Conservation (phyloP, 2,329 filamentous ascomycete genomes). For the Fusarium piperis region DNA sequence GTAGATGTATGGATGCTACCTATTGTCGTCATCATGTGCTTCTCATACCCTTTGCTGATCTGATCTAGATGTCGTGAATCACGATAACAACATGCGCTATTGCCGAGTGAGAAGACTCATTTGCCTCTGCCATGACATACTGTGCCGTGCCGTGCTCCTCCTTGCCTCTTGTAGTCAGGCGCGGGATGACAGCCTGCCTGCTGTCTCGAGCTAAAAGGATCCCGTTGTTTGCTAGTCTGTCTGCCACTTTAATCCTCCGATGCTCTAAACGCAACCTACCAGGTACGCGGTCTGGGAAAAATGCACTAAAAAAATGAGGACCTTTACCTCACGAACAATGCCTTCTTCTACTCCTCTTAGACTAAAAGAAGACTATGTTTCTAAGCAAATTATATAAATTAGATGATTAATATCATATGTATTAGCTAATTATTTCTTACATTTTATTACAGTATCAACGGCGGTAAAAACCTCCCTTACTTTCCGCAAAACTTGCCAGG, state of each 20-base stretch:
- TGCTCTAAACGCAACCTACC: background rate
- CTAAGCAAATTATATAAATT: no score
- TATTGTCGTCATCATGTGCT: slow-evolving; percentile 1
- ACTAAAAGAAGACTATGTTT: no score
- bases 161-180: background rate
- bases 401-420: no score
- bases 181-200: background rate
- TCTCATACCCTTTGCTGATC: slow-evolving; percentile 7
- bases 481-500: background rate
- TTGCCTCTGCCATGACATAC: background rate
- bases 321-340: no score
- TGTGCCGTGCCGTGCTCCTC: background rate
- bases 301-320: no score
- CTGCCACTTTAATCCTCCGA: slow-evolving; percentile 10
- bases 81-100: background rate
- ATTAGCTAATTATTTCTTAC: no score
- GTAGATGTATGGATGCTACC: background rate
- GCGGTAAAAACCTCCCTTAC: no score
- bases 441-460: no score
- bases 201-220: slow-evolving; percentile 16
- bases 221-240: background rate
- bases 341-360: no score
- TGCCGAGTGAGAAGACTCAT: background rate
- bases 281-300: no score
- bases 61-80: background rate